phyloP scores from a whole-genome alignment of 23 red algal genomes.

The Gracilaria caudata region DNA sequence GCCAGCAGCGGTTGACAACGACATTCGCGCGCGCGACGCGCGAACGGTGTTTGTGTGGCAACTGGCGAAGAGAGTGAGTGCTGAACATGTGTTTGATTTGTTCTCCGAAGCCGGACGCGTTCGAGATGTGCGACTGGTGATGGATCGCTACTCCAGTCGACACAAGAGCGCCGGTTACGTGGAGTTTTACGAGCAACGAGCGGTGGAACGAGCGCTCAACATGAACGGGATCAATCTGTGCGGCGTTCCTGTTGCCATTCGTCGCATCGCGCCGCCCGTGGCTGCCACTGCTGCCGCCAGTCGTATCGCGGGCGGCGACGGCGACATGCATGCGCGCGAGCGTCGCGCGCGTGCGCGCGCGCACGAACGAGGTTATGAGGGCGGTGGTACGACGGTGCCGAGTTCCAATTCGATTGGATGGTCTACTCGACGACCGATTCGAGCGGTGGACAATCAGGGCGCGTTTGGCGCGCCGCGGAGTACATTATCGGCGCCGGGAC shows the following conservation, averaged over 20 bases:
- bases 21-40: conserved; percentile 5
- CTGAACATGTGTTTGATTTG: conserved; percentile 58
- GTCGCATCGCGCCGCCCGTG: conserved; percentile 21
- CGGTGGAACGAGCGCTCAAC: conserved; percentile 32
- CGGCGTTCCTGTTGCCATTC: conserved; percentile 70
- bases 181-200: conserved; percentile 75
- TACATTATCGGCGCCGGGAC: background rate
- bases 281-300: conserved; percentile 14
- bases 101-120: conserved; percentile 74
- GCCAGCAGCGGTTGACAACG: no score
- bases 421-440: conserved; percentile 37
- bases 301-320: background rate
- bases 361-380: background rate
- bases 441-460: conserved; percentile 1
- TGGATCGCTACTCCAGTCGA: conserved; percentile 44
- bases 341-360: background rate
- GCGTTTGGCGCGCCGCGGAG: background rate
- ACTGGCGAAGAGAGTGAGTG: conserved; percentile 57
- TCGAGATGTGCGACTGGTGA: conserved; percentile 71
- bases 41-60: conserved; percentile 81
- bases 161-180: conserved; percentile 84
- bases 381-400: background rate
- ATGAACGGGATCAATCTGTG: conserved; percentile 48
- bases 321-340: background rate
- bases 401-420: conserved; percentile 7